Conservation (phyloP, 2,329 filamentous ascomycete genomes). For the Fonsecaea nubica region DNA sequence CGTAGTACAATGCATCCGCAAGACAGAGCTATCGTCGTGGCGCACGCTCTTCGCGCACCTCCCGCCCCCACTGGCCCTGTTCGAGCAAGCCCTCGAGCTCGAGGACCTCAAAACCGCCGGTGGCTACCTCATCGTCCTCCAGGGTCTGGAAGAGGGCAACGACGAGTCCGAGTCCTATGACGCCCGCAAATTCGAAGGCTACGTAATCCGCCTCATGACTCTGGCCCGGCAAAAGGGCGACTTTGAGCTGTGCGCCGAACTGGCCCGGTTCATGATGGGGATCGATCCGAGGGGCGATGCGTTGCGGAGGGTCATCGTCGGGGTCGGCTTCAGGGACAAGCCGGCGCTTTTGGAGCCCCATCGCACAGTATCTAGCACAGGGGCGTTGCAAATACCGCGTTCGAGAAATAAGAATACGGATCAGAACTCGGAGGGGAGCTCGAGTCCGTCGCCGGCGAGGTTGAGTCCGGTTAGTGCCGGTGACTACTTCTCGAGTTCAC, state of each 20-base stretch:
- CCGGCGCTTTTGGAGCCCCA: slow-evolving; percentile 21
- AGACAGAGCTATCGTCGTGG: slow-evolving; percentile 96
- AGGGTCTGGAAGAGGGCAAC: slow-evolving; percentile 70
- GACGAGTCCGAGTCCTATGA: slow-evolving; percentile 44
- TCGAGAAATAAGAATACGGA: slow-evolving; percentile 14
- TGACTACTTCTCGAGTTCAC: slow-evolving; percentile 37
- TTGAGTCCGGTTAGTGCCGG: slow-evolving; percentile 26
- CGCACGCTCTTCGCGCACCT: slow-evolving; percentile 89
- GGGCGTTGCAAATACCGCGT: slow-evolving; percentile 18
- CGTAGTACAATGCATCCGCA: slow-evolving; percentile 93
- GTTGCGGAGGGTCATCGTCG: slow-evolving; percentile 58
- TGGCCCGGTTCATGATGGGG: slow-evolving; percentile 92
- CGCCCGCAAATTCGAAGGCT: slow-evolving; percentile 46
- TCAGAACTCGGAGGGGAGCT: slow-evolving; percentile 12
- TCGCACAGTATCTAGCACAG: slow-evolving; percentile 4
- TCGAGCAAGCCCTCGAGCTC: slow-evolving; percentile 86
- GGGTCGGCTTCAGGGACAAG: slow-evolving; percentile 44
- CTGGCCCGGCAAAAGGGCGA: slow-evolving; percentile 83
- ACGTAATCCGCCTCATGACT: slow-evolving; percentile 77
- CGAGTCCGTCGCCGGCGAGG: background rate
- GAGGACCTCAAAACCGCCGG: slow-evolving; percentile 92
- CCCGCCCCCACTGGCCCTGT: slow-evolving; percentile 86
- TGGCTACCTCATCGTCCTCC: slow-evolving; percentile 92
- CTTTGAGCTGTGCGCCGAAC: slow-evolving; percentile 94
- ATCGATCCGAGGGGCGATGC: slow-evolving; percentile 86